Base-by-base conservation (phyloP, 257 asterid genomes). In the Anisodus tanguticus region DNA sequence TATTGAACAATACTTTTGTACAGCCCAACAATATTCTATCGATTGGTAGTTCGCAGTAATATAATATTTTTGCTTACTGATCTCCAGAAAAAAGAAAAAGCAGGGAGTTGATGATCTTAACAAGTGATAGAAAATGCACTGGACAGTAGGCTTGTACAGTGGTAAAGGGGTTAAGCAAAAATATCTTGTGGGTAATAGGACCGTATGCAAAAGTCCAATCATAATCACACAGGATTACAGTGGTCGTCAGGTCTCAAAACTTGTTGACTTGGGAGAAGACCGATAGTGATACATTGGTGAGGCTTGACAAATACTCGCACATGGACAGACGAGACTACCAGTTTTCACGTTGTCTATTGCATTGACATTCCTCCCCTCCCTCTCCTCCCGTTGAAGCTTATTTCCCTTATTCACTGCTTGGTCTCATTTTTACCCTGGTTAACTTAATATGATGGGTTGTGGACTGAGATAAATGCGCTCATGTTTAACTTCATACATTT, bases 391-490 rank as follows among this genome's bases (percentile, higher is more conserved):
- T 71, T 71, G 11, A 70, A 71, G 79, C 58, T 71, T 71, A 45
- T 71, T 71, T 45, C 58, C 80, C 45, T 45, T 45, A 72, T 47
- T 47, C 80, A 72, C 39, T n/a, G 59, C 4, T 72, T 47, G 39
- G 80, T 72, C 41, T 47, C 80, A 72, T n/a, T 45, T 72, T 45
- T 45, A 47, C 59, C 57, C 41, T 19, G 58, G n/a, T 72, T 19
- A 45, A 45, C 80, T 72, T 72, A 58, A 72, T 45, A 45, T 47
- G 80, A 72, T 19, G 80, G 80, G 80, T 11, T 72, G 59, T 10
- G 60, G 60, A 47, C n/a, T 3, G 11, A 72, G 59, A 47, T 22
- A 72, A 45, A 53, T 12, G 45, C 19, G 45, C 0, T 76, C 81
- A 12, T 26, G 81, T 26, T 76, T 26, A 26, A 76, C 81, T 76